Base-by-base conservation (phyloP, 2,329 filamentous ascomycete species). In the Colletotrichum paranaense region DNA sequence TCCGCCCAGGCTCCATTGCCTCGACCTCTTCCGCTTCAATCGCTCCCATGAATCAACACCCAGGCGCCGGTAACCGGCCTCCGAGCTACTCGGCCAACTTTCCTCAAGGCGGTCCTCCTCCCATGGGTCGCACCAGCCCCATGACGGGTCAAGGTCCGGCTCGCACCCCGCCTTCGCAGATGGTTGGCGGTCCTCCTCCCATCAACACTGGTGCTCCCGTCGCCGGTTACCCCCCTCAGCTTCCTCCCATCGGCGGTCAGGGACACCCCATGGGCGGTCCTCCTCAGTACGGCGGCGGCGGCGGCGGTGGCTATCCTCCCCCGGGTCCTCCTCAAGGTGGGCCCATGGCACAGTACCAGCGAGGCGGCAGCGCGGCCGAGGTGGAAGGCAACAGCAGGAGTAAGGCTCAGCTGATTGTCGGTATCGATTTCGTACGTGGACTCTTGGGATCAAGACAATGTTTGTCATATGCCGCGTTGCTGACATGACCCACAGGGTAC, bases 321-420 rank as follows among this genome's bases (percentile, higher is more conserved):
- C 84, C 83, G 19, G 75, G 69, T 5, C 65, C 70, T 26, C 82
- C 84, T 55, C 80, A 83, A 66, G 84, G 82, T 46, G 84, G 84
- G 75, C 77, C 76, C 85, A 28, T 73, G 66, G 62, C 62, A 57
- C 72, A 74, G 57, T 74, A 74, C 82, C 82, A 82, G 79, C 78
- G 85, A 75, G 82, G 84, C 78, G 85, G 85, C 78, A 85, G 86
- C 19, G 88, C 89, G 57, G 88, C 88, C 71, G 96, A 98, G 84
- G 94, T 97, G 46, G 95, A 98, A 79, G 95, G 94, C 73, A 94
- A 92, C 78, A 95, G 93, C 79, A 92, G 94, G 81, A 97, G 93
- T 86, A 98, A 98, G 88, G 94, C 97, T 66, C 97, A 98, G 87
- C 88, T 99, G 79, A 99, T 99, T 83, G 97, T 99, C 68, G 97